phyloP scores from a whole-genome alignment of 441 rosid species.

The Arabidopsis lyrata region DNA sequence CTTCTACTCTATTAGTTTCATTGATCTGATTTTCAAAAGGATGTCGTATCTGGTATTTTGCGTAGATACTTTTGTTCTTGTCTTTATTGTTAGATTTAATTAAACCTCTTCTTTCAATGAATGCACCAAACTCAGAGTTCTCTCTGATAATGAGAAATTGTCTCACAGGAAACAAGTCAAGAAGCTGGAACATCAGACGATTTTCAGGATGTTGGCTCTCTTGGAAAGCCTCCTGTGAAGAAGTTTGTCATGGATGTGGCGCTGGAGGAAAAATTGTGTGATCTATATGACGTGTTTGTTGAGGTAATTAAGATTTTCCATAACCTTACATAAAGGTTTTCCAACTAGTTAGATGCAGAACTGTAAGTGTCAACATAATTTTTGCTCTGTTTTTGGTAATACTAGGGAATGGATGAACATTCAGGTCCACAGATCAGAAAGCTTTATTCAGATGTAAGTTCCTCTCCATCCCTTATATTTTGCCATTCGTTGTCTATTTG shows the following conservation, averaged over 20 bases:
- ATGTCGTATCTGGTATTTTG: constrained; percentile 5
- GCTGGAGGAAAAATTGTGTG: constrained; percentile 91
- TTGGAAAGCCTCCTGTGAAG: constrained; percentile 58
- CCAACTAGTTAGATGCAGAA: constrained; percentile 23
- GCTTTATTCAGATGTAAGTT: constrained; percentile 78
- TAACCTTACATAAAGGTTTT: constrained; percentile 8
- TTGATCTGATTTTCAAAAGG: constrained; percentile 7
- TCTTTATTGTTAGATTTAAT: constrained; percentile 28
- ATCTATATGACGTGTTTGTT: constrained; percentile 90
- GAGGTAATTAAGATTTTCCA: constrained; percentile 60
- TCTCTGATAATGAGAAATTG: constrained; percentile 7
- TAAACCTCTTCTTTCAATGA: constrained; percentile 14
- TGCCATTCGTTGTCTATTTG: constrained; percentile 13
- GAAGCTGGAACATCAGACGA: constrained; percentile 74
- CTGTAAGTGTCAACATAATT: constrained; percentile 33
- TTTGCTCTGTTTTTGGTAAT: constrained; percentile 36
- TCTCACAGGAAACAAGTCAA: constrained; percentile 57
- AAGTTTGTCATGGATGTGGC: constrained; percentile 70
- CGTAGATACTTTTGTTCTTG: background rate
- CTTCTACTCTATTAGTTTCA: constrained; percentile 4
- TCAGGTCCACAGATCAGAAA: constrained; percentile 84
- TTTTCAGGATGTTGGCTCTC: constrained; percentile 62
- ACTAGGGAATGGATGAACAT: constrained; percentile 92
- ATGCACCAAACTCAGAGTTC: constrained; percentile 12
- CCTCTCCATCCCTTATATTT: constrained; percentile 37